Conservation (phyloP, 2,329 filamentous ascomycete genomes). For the Trichoderma pleuroti region DNA sequence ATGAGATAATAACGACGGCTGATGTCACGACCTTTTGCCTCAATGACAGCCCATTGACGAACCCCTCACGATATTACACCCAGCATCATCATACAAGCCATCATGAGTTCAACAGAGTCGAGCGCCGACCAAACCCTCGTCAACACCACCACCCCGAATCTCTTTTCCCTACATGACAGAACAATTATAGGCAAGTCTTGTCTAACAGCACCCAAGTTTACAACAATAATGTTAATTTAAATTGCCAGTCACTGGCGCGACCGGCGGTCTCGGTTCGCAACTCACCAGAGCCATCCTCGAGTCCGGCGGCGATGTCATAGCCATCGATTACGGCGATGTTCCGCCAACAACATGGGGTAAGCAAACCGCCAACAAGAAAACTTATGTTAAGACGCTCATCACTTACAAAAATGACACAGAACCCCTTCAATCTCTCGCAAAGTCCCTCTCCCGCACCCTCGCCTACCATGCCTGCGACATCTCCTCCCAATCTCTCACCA, state of each 20-base stretch:
- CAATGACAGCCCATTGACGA: not conserved
- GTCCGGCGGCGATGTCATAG: slow-evolving; percentile 18
- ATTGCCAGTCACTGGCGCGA: slow-evolving; percentile 7
- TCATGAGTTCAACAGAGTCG: slow-evolving; percentile 8
- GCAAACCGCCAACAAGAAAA: not conserved
- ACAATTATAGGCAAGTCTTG: slow-evolving; percentile 6
- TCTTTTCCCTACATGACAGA: slow-evolving; percentile 11
- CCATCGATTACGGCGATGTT: not conserved
- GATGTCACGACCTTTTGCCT: not conserved
- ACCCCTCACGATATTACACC: not conserved
- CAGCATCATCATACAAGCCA: not conserved
- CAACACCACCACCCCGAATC: not conserved
- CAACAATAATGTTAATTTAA: not conserved
- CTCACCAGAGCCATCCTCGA: slow-evolving; percentile 19
- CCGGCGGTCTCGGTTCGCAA: slow-evolving; percentile 7
- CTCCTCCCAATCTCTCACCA: not conserved
- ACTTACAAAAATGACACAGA: not conserved
- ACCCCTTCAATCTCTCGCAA: slow-evolving; percentile 9
- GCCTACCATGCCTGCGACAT: slow-evolving; percentile 11
- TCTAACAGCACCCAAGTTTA: not conserved
- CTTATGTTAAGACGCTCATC: not conserved
- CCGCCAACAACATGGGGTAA: slow-evolving; percentile 10
- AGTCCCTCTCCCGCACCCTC: not conserved
- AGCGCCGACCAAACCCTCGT: not conserved
- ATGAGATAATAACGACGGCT: not conserved